These are phyloP conservation scores for Metarhizium sp. DNA, from an alignment of 2,329 filamentous ascomycete genomes.

Conservation along the genomic window DNA sequence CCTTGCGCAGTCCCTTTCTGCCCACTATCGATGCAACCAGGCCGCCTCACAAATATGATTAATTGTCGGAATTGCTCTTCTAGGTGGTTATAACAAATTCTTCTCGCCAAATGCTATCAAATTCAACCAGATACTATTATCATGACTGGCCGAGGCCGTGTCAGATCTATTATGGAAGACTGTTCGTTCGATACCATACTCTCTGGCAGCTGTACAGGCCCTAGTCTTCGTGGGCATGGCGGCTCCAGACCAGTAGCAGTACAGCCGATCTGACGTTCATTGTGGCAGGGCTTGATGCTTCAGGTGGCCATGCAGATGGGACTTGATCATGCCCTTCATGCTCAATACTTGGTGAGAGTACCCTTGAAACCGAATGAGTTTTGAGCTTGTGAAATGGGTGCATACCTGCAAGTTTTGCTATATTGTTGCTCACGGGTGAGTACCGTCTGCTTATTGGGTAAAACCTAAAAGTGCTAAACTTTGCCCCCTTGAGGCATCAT, in stretches of 20 bases:
- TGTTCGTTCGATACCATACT: constrained; percentile 4
- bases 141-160: constrained; percentile 3
- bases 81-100: constrained; percentile 6
- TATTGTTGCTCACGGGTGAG: constrained; percentile 3
- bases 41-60: constrained; percentile 1
- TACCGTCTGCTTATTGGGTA: not conserved
- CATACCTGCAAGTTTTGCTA: constrained; percentile 8
- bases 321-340: constrained; percentile 14
- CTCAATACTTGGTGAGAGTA: constrained; percentile 11
- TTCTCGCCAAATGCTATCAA: not conserved
- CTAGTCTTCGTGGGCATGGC: constrained; percentile 19
- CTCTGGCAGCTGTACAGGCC: constrained; percentile 10
- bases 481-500: not conserved
- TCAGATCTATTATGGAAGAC: constrained; percentile 8
- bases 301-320: constrained; percentile 17
- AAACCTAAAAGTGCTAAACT: not conserved
- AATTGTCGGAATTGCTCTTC: constrained; percentile 4
- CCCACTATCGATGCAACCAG: not conserved
- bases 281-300: constrained; percentile 16
- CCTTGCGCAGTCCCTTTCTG: not conserved
- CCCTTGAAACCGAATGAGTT: not conserved
- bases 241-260: constrained; percentile 15
- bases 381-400: constrained; percentile 5
- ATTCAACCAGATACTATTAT: constrained; percentile 3
- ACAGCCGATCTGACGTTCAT: constrained; percentile 15